phyloP scores from a whole-genome alignment of 495 filamentous ascomycete species.

The Clohesyomyces aquaticus region DNA sequence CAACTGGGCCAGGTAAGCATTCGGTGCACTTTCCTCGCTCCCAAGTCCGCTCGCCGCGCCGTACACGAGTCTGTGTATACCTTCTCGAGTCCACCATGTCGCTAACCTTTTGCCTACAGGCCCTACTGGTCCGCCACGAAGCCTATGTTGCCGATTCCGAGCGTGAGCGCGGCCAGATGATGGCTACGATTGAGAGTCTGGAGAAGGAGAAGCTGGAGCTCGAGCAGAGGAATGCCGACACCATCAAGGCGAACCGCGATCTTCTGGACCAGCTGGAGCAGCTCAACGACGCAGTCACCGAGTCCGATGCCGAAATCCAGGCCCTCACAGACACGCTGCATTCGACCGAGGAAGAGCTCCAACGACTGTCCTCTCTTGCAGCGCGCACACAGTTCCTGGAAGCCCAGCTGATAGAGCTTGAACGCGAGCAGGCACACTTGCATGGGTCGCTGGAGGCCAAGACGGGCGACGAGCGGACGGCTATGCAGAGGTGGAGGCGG shows the following conservation, averaged over 20 bases:
- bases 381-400: conserved; percentile 76
- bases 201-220: conserved; percentile 76
- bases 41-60: neutral
- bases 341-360: conserved; percentile 74
- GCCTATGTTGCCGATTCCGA: conserved; percentile 89
- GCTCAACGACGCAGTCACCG: conserved; percentile 71
- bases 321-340: conserved; percentile 72
- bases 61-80: conserved; percentile 3
- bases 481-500: conserved; percentile 78
- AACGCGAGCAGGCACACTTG: conserved; percentile 75
- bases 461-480: conserved; percentile 71
- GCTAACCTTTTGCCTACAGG: conserved; percentile 80
- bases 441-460: conserved; percentile 66
- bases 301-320: conserved; percentile 74
- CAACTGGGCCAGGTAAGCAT: conserved; percentile 81
- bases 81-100: conserved; percentile 36
- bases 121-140: conserved; percentile 88
- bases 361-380: conserved; percentile 71
- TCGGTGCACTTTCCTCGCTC: neutral
- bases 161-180: conserved; percentile 72
- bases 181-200: conserved; percentile 69
- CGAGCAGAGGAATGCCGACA: conserved; percentile 71
- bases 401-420: conserved; percentile 72
- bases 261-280: conserved; percentile 81
- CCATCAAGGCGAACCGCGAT: conserved; percentile 75